Percentiles rank a stretch among this genome's conserved stretches.
Conservation (phyloP, 495 filamentous ascomycete species). For the Bathelium albidoporum region DNA sequence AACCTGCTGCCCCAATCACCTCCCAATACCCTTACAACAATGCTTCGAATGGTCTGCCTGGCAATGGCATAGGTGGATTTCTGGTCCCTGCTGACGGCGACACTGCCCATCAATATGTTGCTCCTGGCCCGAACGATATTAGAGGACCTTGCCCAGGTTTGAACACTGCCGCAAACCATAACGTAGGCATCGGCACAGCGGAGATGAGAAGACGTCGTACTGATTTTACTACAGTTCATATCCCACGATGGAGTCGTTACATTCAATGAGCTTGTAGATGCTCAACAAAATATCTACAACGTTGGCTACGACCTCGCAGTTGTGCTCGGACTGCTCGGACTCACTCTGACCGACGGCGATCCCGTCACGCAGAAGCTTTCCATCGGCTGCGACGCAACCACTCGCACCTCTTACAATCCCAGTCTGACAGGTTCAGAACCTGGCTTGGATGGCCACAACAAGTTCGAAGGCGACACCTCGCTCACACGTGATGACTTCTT, state of each 20-base stretch:
- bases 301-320: conserved; percentile 32
- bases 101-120: conserved; percentile 24
- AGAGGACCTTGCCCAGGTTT: conserved; percentile 27
- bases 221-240: conserved; percentile 22
- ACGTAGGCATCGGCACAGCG: background rate
- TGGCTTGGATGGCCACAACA: conserved; percentile 36
- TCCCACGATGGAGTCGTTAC: conserved; percentile 35
- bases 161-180: conserved; percentile 30
- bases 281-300: conserved; percentile 36
- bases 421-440: conserved; percentile 30
- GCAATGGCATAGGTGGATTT: conserved; percentile 28
- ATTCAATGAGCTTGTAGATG: conserved; percentile 35
- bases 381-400: conserved; percentile 37
- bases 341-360: conserved; percentile 32
- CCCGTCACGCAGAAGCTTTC: conserved; percentile 32
- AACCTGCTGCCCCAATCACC: conserved; percentile 24
- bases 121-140: conserved; percentile 20
- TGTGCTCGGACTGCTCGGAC: conserved; percentile 28
- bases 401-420: conserved; percentile 27
- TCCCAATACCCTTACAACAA: conserved; percentile 28
- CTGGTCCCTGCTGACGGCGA: conserved; percentile 29
- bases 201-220: background rate
- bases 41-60: conserved; percentile 30
- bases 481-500: conserved; percentile 37
- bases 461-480: conserved; percentile 35